Conservation (phyloP, 1,139 yeast species). For the Zhuliangozyma parablackwelliae region DNA sequence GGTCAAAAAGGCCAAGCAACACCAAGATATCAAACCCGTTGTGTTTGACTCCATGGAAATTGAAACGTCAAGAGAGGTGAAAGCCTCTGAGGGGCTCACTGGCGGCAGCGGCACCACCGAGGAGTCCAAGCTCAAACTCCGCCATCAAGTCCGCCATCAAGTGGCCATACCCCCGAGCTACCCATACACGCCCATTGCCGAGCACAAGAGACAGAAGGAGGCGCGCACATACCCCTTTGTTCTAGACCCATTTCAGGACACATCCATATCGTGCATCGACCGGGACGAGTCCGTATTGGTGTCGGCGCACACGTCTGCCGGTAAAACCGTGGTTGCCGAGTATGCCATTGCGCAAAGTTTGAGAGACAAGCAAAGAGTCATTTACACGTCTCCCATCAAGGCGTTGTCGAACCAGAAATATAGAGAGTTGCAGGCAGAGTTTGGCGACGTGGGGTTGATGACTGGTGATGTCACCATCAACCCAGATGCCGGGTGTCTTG, state of each 20-base stretch:
- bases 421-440: constrained; percentile 86
- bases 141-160: constrained; percentile 95
- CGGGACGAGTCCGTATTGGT: constrained; percentile 94
- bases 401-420: constrained; percentile 95
- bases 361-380: constrained; percentile 87
- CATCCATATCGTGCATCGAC: constrained; percentile 91
- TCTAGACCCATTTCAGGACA: constrained; percentile 94
- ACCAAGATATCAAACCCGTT: constrained; percentile 48
- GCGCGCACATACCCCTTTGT: constrained; percentile 91
- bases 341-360: constrained; percentile 96
- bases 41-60: constrained; percentile 88
- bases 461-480: constrained; percentile 98
- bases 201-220: constrained; percentile 66
- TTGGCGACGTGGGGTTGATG: constrained; percentile 94
- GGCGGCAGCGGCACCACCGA: constrained; percentile 24
- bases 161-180: constrained; percentile 93
- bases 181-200: constrained; percentile 81
- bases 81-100: constrained; percentile 68
- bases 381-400: constrained; percentile 95
- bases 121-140: constrained; percentile 56
- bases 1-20: constrained; percentile 11
- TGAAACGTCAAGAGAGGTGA: constrained; percentile 86
- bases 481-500: constrained; percentile 94
- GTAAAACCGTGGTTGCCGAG: constrained; percentile 98
- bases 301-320: constrained; percentile 98